Conservation (phyloP, 805 yeast genomes). For the Nadsonia fulvescens region DNA sequence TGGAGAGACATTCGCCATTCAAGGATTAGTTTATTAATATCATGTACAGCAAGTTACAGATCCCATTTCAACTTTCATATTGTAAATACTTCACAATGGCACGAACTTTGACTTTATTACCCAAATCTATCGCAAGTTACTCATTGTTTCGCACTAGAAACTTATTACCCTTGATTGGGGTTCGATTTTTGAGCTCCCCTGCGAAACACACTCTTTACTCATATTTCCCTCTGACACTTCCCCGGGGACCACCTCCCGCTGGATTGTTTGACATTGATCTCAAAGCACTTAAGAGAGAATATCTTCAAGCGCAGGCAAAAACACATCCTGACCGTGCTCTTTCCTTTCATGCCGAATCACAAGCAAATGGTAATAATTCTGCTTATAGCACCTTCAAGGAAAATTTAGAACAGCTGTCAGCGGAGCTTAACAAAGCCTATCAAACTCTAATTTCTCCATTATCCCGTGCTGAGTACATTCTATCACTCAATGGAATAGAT, state of each 20-base stretch:
- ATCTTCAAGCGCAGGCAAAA: constrained; percentile 48
- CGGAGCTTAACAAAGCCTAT: constrained; percentile 62
- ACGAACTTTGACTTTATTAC: too few species aligned
- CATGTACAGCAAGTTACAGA: too few species aligned
- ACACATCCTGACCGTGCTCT: constrained; percentile 56
- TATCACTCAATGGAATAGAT: constrained; percentile 35
- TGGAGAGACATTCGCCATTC: too few species aligned
- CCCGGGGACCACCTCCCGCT: constrained; percentile 42
- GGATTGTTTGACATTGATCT: constrained; percentile 42
- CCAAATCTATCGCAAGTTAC: too few species aligned
- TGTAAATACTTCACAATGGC: too few species aligned
- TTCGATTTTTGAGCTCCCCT: too few species aligned
- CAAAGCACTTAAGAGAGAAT: constrained; percentile 50
- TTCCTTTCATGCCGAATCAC: constrained; percentile 11
- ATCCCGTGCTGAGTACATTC: constrained; percentile 43
- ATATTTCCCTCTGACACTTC: constrained; percentile 62
- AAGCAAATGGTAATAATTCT: constrained; percentile 5
- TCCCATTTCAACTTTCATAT: too few species aligned
- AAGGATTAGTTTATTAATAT: too few species aligned
- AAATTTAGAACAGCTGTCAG: constrained; percentile 22
- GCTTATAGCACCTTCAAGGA: too few species aligned
- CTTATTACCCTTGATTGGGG: too few species aligned
- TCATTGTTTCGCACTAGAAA: too few species aligned
- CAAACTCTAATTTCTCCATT: constrained; percentile 53
- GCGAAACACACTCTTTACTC: too few species aligned